These are phyloP conservation scores for Didymella arachidicola DNA, from an alignment of 2,329 filamentous ascomycete species.

Conservation along the genomic window DNA sequence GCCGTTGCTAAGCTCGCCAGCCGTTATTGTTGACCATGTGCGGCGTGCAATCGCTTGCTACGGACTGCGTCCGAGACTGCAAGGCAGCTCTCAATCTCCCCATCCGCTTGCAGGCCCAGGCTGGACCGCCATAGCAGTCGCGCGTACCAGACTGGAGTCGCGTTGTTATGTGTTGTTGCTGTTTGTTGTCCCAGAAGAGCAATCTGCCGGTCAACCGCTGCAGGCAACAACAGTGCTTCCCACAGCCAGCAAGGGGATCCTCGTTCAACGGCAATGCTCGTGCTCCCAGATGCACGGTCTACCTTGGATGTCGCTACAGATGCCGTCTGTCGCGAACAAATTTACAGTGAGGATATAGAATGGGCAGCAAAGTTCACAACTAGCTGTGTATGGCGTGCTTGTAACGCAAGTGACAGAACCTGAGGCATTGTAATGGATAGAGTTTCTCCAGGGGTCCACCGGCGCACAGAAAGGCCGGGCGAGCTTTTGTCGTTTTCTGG, in stretches of 20 bases:
- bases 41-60: conserved; percentile 12
- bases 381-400: conserved; percentile 15
- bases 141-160: conserved; percentile 15
- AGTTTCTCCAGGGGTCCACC: conserved; percentile 22
- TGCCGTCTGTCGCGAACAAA: conserved; percentile 5
- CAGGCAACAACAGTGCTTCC: conserved; percentile 9
- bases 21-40: conserved; percentile 12
- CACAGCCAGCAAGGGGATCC: conserved; percentile 27
- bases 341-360: conserved; percentile 22
- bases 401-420: conserved; percentile 6
- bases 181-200: conserved; percentile 6
- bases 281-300: conserved; percentile 16
- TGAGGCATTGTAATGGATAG: conserved; percentile 16
- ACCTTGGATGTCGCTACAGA: conserved; percentile 16
- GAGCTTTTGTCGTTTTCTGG: conserved; percentile 16
- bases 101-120: conserved; percentile 4
- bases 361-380: conserved; percentile 15
- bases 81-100: conserved; percentile 18
- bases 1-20: neutral
- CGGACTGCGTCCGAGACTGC: conserved; percentile 7
- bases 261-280: conserved; percentile 20
- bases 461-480: conserved; percentile 9
- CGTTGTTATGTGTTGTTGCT: conserved; percentile 18
- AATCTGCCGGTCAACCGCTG: conserved; percentile 4
- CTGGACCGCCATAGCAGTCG: conserved; percentile 10